Evolutionary conservation across 768 basidiomycete genomes (phyloP).

Genomic region (Leccinum uliginosum): DNA sequence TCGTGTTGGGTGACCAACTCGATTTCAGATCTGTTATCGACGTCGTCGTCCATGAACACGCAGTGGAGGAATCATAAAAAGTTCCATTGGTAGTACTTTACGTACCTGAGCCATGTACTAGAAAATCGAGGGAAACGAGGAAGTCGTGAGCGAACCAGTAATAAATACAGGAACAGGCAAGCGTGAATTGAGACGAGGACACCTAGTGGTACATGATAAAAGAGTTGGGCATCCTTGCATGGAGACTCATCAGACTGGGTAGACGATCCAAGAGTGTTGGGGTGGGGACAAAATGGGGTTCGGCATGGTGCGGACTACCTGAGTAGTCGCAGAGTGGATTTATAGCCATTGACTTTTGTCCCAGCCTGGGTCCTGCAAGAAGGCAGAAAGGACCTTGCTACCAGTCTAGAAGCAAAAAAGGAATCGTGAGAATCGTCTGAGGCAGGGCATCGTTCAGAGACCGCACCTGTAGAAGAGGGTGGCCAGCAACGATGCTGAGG

Average conservation of each 20-base stretch:
- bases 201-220: conserved; percentile 20
- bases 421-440: conserved; percentile 4
- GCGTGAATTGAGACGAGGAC: conserved; percentile 8
- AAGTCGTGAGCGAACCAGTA: conserved; percentile 12
- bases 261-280: not conserved
- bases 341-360: conserved; percentile 76
- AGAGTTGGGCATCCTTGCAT: conserved; percentile 8
- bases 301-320: not conserved
- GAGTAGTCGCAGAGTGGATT: conserved; percentile 17
- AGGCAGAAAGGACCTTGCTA: conserved; percentile 93
- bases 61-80: not conserved
- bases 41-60: conserved; percentile 61
- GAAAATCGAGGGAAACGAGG: conserved; percentile 2
- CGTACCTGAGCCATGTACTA: conserved; percentile 10
- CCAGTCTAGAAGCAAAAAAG: conserved; percentile 58
- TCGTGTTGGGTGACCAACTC: conserved; percentile 2
- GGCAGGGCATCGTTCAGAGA: conserved; percentile 1
- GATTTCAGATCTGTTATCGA: conserved; percentile 66
- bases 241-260: not conserved
- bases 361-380: conserved; percentile 93
- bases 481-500: conserved; percentile 93
- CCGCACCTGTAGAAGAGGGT: conserved; percentile 88
- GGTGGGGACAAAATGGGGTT: not conserved
- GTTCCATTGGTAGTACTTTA: conserved; percentile 13
- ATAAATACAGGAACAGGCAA: conserved; percentile 22